phyloP scores from a whole-genome alignment of 345 rosid species.

The Populus alba region DNA sequence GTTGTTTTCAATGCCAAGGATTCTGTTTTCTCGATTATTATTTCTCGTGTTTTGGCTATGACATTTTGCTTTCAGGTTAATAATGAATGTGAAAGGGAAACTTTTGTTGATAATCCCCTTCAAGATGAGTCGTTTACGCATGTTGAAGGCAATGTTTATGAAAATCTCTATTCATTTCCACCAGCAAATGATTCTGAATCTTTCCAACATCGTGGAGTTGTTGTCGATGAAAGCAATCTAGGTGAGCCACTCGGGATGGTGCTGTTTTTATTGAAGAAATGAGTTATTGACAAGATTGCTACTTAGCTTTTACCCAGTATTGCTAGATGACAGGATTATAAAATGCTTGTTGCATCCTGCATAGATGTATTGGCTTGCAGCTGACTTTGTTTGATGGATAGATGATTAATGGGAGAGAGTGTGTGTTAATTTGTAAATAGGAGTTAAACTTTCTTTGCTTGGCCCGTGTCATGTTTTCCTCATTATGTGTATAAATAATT shows the following conservation, averaged over 20 bases:
- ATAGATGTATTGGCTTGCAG: neutral
- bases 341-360: neutral
- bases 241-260: slow-evolving; percentile 25
- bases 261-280: neutral
- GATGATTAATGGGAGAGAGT: neutral
- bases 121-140: slow-evolving; percentile 27
- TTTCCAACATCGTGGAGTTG: slow-evolving; percentile 5
- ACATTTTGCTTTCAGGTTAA: slow-evolving; percentile 14
- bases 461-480: neutral
- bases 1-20: neutral
- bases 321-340: neutral
- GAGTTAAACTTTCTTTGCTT: neutral
- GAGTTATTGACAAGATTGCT: neutral
- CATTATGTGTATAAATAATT: neutral
- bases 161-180: neutral
- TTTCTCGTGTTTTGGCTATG: neutral
- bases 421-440: neutral
- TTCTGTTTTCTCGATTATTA: neutral
- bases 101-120: slow-evolving; percentile 22
- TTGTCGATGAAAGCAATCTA: slow-evolving; percentile 17
- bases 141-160: slow-evolving; percentile 7
- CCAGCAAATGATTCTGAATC: slow-evolving; percentile 25
- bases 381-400: neutral
- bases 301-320: neutral
- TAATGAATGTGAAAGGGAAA: slow-evolving; percentile 18